Conservation (phyloP, 495 filamentous ascomycete species). For the Glutinoglossum americanum region DNA sequence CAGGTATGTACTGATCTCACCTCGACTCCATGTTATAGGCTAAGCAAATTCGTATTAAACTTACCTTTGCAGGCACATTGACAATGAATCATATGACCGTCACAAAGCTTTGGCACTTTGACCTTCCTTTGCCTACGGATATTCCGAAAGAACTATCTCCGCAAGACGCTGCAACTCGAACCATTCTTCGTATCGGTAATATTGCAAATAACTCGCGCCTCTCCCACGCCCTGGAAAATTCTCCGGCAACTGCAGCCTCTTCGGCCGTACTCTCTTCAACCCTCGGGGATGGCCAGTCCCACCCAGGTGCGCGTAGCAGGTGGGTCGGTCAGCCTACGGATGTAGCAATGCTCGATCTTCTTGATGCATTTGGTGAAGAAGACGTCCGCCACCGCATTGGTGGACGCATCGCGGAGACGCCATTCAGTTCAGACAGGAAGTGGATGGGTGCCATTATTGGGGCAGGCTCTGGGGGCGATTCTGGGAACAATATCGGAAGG, state of each 20-base stretch:
- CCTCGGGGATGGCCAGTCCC: conserved; percentile 33
- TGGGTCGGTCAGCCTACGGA: conserved; percentile 97
- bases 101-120: conserved; percentile 88
- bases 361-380: conserved; percentile 74
- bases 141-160: conserved; percentile 48
- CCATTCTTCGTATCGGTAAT: conserved; percentile 74
- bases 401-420: conserved; percentile 56
- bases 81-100: conserved; percentile 98
- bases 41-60: background rate
- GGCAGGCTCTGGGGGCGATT: conserved; percentile 21
- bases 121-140: conserved; percentile 44
- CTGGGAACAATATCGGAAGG: conserved; percentile 11
- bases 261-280: conserved; percentile 62
- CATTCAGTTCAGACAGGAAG: conserved; percentile 92
- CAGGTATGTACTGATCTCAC: conserved; percentile 33
- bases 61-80: conserved; percentile 43
- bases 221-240: conserved; percentile 34
- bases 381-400: conserved; percentile 75
- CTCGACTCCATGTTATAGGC: background rate
- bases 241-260: conserved; percentile 40
- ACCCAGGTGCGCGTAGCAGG: conserved; percentile 45
- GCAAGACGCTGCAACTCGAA: conserved; percentile 43
- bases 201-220: conserved; percentile 89
- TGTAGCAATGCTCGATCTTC: conserved; percentile 77
- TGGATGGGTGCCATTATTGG: conserved; percentile 96